Evolutionary conservation across 257 asterid genomes (phyloP).

Genomic region (Solanum bukasovii): DNA sequence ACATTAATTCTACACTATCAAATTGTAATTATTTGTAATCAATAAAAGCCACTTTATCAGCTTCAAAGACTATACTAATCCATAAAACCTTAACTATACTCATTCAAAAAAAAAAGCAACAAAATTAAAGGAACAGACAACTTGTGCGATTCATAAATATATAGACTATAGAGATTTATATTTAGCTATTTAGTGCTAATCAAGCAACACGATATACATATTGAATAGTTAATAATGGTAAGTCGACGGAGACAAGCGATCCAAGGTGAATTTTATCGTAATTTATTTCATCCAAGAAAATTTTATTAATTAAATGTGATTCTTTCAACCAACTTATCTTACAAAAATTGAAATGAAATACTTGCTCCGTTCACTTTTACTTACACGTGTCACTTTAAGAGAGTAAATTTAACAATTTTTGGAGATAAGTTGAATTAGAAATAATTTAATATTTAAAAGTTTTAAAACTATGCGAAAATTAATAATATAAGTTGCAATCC

Average conservation of each 20-base stretch:
- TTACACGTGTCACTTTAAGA: background rate
- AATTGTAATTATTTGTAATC: background rate
- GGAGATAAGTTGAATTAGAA: background rate
- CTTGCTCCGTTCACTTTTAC: background rate
- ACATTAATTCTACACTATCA: background rate
- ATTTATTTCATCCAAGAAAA: background rate
- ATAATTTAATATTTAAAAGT: background rate
- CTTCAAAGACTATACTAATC: background rate
- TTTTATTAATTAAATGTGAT: background rate
- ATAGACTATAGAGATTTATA: background rate
- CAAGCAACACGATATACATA: background rate
- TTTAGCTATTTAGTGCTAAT: background rate
- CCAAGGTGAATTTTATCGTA: background rate
- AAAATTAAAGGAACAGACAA: background rate
- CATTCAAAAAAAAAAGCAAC: background rate
- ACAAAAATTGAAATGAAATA: too few species aligned
- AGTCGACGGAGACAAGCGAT: background rate
- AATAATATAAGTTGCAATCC: background rate
- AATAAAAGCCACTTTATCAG: background rate
- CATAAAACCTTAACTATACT: background rate
- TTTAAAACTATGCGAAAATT: background rate
- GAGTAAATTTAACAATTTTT: background rate
- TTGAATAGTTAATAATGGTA: background rate
- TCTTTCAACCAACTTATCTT: background rate
- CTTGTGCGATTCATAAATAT: background rate